Conservation (phyloP, 805 yeast genomes). For the Yarrowia sp. region DNA sequence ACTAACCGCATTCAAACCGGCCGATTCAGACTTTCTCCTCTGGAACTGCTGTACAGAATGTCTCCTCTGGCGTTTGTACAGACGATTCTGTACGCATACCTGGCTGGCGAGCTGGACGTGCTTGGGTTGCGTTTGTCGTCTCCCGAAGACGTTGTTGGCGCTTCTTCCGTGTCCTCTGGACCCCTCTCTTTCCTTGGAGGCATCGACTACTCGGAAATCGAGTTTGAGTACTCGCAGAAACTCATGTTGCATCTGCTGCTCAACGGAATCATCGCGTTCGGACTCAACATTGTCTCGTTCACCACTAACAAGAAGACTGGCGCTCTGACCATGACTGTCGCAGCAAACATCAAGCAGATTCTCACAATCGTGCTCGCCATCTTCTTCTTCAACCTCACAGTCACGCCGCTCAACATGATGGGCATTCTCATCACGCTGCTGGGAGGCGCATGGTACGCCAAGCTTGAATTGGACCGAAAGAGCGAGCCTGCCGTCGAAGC, state of each 20-base stretch:
- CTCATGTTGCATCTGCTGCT: conserved; percentile 32
- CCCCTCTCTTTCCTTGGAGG: conserved; percentile 18
- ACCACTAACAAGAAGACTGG: conserved; percentile 38
- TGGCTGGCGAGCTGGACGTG: conserved; percentile 34
- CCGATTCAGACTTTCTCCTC: conserved; percentile 34
- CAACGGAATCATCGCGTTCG: conserved; percentile 36
- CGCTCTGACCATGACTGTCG: conserved; percentile 37
- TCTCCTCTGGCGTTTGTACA: conserved; percentile 35
- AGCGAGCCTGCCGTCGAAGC: not conserved
- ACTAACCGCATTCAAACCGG: conserved; percentile 37
- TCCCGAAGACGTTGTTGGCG: conserved; percentile 1
- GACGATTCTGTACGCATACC: conserved; percentile 34
- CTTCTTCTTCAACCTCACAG: conserved; percentile 35
- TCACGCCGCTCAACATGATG: conserved; percentile 34
- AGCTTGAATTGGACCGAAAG: conserved; percentile 28
- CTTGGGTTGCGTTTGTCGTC: conserved; percentile 28
- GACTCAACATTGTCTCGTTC: conserved; percentile 36
- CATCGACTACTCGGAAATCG: conserved; percentile 28
- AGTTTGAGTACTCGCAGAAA: conserved; percentile 29
- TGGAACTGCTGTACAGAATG: conserved; percentile 36
- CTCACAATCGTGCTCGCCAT: conserved; percentile 36
- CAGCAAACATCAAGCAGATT: conserved; percentile 37
- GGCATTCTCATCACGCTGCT: conserved; percentile 34
- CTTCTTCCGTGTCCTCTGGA: not conserved
- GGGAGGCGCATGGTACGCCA: conserved; percentile 38